phyloP scores from a whole-genome alignment of 176 grass and related monocot species.

The Lolium perenne region DNA sequence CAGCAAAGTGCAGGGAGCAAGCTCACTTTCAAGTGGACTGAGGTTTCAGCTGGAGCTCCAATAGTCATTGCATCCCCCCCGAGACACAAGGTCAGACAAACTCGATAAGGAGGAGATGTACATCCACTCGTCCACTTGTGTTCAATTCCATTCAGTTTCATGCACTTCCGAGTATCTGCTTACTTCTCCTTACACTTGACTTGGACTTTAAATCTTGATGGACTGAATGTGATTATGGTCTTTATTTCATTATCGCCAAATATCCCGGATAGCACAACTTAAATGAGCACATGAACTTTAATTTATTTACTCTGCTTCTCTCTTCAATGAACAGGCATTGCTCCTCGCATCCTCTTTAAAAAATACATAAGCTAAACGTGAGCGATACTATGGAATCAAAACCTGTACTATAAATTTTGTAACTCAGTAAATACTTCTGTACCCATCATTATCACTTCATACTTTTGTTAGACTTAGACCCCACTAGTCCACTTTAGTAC shows the following conservation, averaged over 20 bases:
- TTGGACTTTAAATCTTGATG: conserved; percentile 16
- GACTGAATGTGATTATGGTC: neutral
- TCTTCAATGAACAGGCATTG: conserved; percentile 5
- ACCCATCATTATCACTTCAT: conserved; percentile 34
- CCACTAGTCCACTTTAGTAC: conserved; percentile 61
- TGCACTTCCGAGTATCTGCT: conserved; percentile 14
- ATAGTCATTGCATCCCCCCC: conserved; percentile 31
- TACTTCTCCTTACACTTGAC: neutral
- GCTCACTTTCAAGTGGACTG: conserved; percentile 52
- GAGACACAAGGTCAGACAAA: conserved; percentile 49
- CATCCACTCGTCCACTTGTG: conserved; percentile 35
- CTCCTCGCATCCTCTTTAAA: neutral
- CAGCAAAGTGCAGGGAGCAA: conserved; percentile 37
- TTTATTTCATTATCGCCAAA: neutral
- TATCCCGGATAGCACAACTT: neutral
- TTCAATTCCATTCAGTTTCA: conserved; percentile 5
- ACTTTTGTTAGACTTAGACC: conserved; percentile 35
- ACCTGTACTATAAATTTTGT: neutral
- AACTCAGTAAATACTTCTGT: conserved; percentile 32
- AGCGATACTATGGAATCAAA: conserved; percentile 21
- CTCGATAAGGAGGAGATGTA: conserved; percentile 42
- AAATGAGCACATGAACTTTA: neutral
- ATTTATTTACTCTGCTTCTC: neutral
- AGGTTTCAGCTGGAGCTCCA: conserved; percentile 50
- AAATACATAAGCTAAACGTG: neutral